Evolutionary conservation across 2,329 filamentous ascomycete genomes (phyloP), one percentile per base, ranked within the genome.

Genomic region (Teratosphaeriaceae sp.): DNA sequence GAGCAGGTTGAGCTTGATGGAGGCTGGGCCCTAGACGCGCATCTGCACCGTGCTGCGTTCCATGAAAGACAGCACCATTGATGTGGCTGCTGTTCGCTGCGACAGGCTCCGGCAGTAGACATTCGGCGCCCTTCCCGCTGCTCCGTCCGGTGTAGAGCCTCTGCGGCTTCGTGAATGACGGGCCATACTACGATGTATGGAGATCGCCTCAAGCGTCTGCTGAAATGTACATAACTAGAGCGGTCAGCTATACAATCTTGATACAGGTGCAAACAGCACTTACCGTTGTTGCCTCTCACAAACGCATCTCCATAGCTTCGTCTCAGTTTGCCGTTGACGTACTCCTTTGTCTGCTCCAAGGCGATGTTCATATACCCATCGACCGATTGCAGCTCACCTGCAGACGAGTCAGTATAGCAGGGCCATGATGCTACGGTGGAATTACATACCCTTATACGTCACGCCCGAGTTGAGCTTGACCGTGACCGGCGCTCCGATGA

Each of bases 311-410:
- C 90, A 63, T 95, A 96, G 42, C 79, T 85, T 58, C 86, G 78
- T 57, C 85, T 78, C 67, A 90, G 80, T 51, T 81, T 78, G 31
- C 89, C 90, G 60, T 94, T 84, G 54, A 96, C 84, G 56, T 83
- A 88, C 69, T 98, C 92, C 52, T 87, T 83, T 16, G 88, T 94
- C 70, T 95, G 92, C 67, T 98, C 92, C 22, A 98, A 78, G 11
- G 92, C 90, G 64, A 98, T 96, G 70, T 98, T 98, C 92, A 98
- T 98, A 70, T 97, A 98, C 40, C 92, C 92, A 66, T 98, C 92
- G 38, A 98, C 90, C 1, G 89, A 95, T 65, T 97, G 89, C 27
- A 97, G 77, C 64, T 96, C 88, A 55, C 92, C 90, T 96, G 50
- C 5, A n/a, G 24, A 27, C n/a, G 5, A 23, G 3, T 30, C 18